Percentiles rank a stretch among this genome's conserved stretches.
Conservation (phyloP, 352 stramenopile species). For the Phytopythium boreale region DNA sequence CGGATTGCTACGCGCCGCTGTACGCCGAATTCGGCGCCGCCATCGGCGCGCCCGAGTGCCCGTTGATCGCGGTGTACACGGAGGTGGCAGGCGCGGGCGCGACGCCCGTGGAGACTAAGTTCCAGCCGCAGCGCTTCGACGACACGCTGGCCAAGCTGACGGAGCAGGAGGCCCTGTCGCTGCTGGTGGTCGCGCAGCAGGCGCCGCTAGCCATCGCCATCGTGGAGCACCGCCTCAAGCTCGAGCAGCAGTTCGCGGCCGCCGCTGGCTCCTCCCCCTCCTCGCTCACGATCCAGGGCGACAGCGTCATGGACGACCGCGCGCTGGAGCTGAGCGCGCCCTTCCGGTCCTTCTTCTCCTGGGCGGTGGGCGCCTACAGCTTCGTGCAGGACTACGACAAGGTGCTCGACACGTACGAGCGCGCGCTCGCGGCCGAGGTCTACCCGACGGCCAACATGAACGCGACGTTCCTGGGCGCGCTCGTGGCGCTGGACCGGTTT, state of each 20-base stretch:
- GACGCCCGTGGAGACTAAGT: constrained; percentile 36
- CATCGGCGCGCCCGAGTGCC: constrained; percentile 19
- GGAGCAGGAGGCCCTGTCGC: constrained; percentile 56
- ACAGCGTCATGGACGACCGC: constrained; percentile 35
- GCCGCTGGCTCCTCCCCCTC: constrained; percentile 1
- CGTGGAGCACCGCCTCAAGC: constrained; percentile 45
- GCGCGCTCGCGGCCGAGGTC: constrained; percentile 27
- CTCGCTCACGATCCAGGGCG: constrained; percentile 19
- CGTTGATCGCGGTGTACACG: constrained; percentile 3
- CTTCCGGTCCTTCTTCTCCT: constrained; percentile 70
- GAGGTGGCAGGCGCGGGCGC: not conserved
- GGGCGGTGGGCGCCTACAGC: constrained; percentile 43
- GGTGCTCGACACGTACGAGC: constrained; percentile 51
- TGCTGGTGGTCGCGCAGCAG: constrained; percentile 40
- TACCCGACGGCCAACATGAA: constrained; percentile 73
- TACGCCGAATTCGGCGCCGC: constrained; percentile 30
- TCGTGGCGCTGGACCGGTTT: constrained; percentile 33
- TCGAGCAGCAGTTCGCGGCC: constrained; percentile 24
- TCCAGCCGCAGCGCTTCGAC: constrained; percentile 51
- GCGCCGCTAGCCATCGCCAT: constrained; percentile 35
- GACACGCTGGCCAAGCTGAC: constrained; percentile 56
- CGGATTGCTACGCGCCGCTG: constrained; percentile 61
- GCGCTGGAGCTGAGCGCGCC: constrained; percentile 35
- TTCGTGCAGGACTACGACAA: constrained; percentile 21
- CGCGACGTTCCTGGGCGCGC: constrained; percentile 41